phyloP scores from a whole-genome alignment of 202 grass and related monocot species.

The Bolboschoenoplectus hybrid region DNA sequence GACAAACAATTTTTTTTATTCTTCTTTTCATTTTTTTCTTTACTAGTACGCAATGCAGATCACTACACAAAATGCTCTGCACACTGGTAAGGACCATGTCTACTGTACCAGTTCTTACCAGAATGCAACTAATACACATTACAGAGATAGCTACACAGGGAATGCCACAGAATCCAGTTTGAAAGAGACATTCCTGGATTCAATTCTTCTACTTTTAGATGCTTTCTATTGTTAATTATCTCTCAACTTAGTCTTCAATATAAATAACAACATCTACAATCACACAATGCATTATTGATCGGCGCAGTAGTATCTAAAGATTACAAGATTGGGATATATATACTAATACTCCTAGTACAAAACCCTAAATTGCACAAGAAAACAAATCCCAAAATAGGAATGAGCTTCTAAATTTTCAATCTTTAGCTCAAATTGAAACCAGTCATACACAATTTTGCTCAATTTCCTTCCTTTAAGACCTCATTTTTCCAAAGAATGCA shows the following conservation, averaged over 20 bases:
- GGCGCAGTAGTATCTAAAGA: not conserved
- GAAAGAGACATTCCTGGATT: constrained; percentile 24
- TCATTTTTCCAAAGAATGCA: constrained; percentile 18
- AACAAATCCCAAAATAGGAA: not conserved
- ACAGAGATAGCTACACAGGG: not conserved
- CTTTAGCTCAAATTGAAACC: constrained; percentile 20
- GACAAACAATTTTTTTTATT: not conserved
- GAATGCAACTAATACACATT: not conserved
- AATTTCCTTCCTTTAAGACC: not conserved
- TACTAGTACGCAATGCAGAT: not conserved
- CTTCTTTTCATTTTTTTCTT: not conserved
- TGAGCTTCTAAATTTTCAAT: constrained; percentile 32
- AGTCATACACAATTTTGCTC: not conserved
- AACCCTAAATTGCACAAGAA: constrained; percentile 21
- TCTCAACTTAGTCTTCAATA: not conserved
- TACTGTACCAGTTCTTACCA: not conserved
- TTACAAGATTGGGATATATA: not conserved
- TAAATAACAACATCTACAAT: constrained; percentile 5
- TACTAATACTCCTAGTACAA: not conserved
- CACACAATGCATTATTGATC: not conserved
- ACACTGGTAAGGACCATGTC: not conserved
- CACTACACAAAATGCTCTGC: not conserved
- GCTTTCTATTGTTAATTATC: constrained; percentile 15
- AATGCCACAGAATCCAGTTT: constrained; percentile 25
- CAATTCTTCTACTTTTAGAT: constrained; percentile 15